These are phyloP conservation scores for Sphaerulina populicola DNA, from an alignment of 2,329 filamentous ascomycete genomes.

Conservation along the genomic window DNA sequence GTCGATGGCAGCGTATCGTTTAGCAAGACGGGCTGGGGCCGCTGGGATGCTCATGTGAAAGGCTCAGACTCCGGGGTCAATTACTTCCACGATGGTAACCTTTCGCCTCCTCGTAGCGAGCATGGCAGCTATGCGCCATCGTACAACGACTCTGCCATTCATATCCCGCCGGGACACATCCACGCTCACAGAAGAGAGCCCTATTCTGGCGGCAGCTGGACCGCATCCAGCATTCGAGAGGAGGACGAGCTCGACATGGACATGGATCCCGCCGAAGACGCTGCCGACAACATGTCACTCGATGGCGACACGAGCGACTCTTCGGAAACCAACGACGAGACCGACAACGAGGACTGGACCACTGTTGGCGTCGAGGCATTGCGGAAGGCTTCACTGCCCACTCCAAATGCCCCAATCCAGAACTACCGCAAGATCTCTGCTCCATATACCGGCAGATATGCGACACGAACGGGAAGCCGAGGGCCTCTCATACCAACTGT, in stretches of 20 bases:
- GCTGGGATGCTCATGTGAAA: conserved; percentile 77
- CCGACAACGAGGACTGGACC: conserved; percentile 95
- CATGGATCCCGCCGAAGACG: conserved; percentile 65
- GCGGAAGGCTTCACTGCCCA: conserved; percentile 51
- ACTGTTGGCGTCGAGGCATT: conserved; percentile 79
- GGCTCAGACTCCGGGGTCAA: conserved; percentile 41
- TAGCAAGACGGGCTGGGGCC: conserved; percentile 94
- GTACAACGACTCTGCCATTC: conserved; percentile 29
- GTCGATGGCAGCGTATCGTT: conserved; percentile 68
- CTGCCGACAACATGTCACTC: conserved; percentile 92
- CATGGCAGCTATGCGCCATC: conserved; percentile 33
- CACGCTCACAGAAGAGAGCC: conserved; percentile 25
- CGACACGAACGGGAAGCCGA: conserved; percentile 22
- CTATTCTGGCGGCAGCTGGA: conserved; percentile 52
- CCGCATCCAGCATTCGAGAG: conserved; percentile 62
- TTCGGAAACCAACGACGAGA: conserved; percentile 53
- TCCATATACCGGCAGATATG: conserved; percentile 24
- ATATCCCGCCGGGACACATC: conserved; percentile 26
- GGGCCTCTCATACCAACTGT: conserved; percentile 14
- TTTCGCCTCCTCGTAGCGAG: conserved; percentile 47
- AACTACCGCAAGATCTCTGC: conserved; percentile 29
- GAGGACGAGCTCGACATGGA: conserved; percentile 49
- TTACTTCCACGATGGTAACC: conserved; percentile 31
- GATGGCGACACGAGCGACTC: conserved; percentile 43
- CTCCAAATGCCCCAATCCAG: conserved; percentile 23